Conservation (phyloP, 2,329 filamentous ascomycete species). For the Curvularia sp. region DNA sequence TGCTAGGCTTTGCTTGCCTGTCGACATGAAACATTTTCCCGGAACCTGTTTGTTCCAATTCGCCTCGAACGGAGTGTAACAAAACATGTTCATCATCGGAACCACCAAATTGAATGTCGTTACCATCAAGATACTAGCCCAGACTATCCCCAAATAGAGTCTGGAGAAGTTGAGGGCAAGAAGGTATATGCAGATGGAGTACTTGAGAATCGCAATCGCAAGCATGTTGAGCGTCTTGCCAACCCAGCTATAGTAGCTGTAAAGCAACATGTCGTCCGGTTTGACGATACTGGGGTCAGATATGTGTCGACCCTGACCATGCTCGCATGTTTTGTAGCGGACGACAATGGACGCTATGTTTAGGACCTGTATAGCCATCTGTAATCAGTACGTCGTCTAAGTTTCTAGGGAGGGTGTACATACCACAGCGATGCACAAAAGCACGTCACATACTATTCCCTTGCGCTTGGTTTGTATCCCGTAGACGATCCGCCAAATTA, state of each 20-base stretch:
- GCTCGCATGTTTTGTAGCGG: conserved; percentile 24
- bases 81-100: conserved; percentile 30
- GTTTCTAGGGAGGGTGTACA: not conserved
- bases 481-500: conserved; percentile 35
- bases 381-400: too few species aligned
- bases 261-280: conserved; percentile 24
- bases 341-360: conserved; percentile 23
- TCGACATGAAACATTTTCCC: conserved; percentile 31
- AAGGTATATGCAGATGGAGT: conserved; percentile 41
- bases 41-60: conserved; percentile 36
- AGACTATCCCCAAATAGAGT: conserved; percentile 32
- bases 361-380: conserved; percentile 30
- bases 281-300: conserved; percentile 31
- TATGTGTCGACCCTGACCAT: conserved; percentile 35
- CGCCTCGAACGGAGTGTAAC: conserved; percentile 35
- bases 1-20: conserved; percentile 10
- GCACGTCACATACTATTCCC: conserved; percentile 33
- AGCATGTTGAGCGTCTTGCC: conserved; percentile 36
- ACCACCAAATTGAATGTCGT: conserved; percentile 34
- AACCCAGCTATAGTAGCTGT: conserved; percentile 35
- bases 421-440: conserved; percentile 33
- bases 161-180: conserved; percentile 34
- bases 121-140: conserved; percentile 35
- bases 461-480: conserved; percentile 29
- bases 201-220: conserved; percentile 35